phyloP scores from a whole-genome alignment of 805 yeast species.

The Ogataea philodendri region DNA sequence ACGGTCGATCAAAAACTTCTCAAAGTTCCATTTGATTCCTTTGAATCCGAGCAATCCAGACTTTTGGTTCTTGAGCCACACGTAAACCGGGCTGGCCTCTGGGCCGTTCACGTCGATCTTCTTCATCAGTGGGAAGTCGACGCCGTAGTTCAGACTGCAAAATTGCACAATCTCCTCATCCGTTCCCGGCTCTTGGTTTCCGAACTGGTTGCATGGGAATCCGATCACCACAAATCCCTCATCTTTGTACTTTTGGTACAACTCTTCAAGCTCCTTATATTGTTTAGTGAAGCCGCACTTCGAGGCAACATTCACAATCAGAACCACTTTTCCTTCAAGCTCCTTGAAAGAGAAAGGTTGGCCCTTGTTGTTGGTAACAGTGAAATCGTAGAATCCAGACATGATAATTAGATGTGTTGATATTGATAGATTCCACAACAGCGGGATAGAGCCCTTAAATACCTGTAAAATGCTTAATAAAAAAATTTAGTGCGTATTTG shows the following conservation, averaged over 20 bases:
- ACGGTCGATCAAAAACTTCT: constrained; percentile 54
- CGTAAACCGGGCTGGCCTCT: constrained; percentile 75
- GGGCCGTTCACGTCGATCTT: constrained; percentile 90
- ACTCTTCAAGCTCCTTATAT: constrained; percentile 64
- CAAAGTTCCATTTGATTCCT: constrained; percentile 63
- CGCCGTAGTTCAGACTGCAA: constrained; percentile 83
- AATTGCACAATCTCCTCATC: constrained; percentile 68
- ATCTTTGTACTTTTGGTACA: constrained; percentile 63
- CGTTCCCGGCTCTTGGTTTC: constrained; percentile 70
- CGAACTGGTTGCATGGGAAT: constrained; percentile 92
- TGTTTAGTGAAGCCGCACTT: constrained; percentile 81
- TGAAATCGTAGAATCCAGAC: constrained; percentile 64
- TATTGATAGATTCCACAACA: too few species aligned
- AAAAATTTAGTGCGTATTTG: too few species aligned
- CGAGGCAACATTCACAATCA: constrained; percentile 86
- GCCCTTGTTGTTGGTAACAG: constrained; percentile 61
- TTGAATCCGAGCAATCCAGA: constrained; percentile 65
- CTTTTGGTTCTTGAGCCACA: constrained; percentile 64
- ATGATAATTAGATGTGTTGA: too few species aligned
- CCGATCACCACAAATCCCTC: constrained; percentile 69
- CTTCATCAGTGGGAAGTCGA: constrained; percentile 81
- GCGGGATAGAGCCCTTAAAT: too few species aligned
- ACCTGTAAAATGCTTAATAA: too few species aligned
- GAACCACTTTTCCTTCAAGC: constrained; percentile 75
- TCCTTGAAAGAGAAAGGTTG: constrained; percentile 57